Evolutionary conservation across 148 eudicot species (phyloP).

Genomic region (Rheum nobile): DNA sequence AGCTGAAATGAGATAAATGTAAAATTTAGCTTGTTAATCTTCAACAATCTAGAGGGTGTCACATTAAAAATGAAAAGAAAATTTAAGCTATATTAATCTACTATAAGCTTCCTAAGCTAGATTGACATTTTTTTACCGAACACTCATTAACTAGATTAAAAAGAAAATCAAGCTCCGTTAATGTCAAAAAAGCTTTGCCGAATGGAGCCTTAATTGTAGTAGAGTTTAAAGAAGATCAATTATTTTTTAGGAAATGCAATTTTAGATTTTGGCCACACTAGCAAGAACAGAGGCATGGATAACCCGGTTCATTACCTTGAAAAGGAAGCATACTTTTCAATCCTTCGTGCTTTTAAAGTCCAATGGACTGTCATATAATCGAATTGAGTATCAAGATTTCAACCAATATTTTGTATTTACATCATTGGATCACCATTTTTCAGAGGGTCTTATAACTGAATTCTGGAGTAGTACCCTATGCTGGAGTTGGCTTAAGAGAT

Average conservation of each 20-base stretch:
- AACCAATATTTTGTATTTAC: background rate
- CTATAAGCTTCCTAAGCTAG: too few species aligned
- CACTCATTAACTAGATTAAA: too few species aligned
- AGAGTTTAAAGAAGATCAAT: constrained; percentile 26
- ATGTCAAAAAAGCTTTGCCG: too few species aligned
- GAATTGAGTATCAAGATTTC: constrained; percentile 7
- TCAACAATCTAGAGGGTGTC: too few species aligned
- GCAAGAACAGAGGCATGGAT: constrained; percentile 64
- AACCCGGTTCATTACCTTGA: constrained; percentile 65
- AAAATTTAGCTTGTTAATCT: too few species aligned
- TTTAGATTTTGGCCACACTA: constrained; percentile 35
- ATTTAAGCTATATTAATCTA: too few species aligned
- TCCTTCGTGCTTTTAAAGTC: constrained; percentile 83
- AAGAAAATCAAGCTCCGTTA: too few species aligned
- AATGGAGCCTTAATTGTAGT: constrained; percentile 28
- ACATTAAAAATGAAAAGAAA: too few species aligned
- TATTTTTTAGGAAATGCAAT: constrained; percentile 26
- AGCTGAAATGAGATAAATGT: too few species aligned
- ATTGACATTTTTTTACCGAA: too few species aligned
- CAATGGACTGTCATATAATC: constrained; percentile 75
- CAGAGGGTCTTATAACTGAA: constrained; percentile 80
- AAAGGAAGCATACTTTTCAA: constrained; percentile 72
- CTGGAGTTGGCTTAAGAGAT: too few species aligned
- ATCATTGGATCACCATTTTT: background rate
- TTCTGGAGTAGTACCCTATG: too few species aligned